A percentile compares a stretch with the other conserved stretches of the same genome.
phyloP scores from a whole-genome alignment of 2,329 filamentous ascomycete genomes.

The Septoria linicola region DNA sequence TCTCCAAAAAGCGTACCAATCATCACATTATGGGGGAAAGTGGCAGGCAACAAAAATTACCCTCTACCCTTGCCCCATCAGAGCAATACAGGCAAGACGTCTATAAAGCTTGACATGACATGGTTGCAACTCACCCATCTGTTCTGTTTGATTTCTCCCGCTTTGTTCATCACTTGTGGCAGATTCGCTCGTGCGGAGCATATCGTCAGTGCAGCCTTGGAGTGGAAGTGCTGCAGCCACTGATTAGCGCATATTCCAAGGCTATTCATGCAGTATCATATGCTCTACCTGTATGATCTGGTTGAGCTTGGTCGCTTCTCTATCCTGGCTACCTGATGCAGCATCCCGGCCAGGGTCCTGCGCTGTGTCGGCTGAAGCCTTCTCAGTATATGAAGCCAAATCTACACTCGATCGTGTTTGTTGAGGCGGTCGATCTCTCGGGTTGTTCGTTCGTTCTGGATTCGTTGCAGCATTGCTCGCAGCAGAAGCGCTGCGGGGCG shows the following conservation, averaged over 20 bases:
- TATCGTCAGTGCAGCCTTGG: slow-evolving; percentile 81
- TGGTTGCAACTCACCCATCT: slow-evolving; percentile 71
- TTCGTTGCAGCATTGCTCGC: slow-evolving; percentile 71
- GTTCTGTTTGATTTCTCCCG: slow-evolving; percentile 67
- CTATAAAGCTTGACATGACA: too few species aligned
- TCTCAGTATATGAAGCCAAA: slow-evolving; percentile 50
- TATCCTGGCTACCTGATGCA: slow-evolving; percentile 47
- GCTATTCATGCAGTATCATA: not conserved
- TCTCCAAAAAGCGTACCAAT: not conserved
- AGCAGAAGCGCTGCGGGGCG: slow-evolving; percentile 70
- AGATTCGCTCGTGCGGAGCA: slow-evolving; percentile 77
- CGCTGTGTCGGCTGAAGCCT: slow-evolving; percentile 47
- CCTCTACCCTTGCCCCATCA: too few species aligned
- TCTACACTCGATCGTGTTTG: slow-evolving; percentile 56
- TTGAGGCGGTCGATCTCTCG: slow-evolving; percentile 60
- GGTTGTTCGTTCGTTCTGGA: slow-evolving; percentile 67
- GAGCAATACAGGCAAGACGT: too few species aligned
- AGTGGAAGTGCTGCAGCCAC: slow-evolving; percentile 74
- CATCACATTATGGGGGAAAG: not conserved
- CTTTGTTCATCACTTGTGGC: slow-evolving; percentile 56
- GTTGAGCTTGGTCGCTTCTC: slow-evolving; percentile 78
- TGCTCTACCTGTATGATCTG: slow-evolving; percentile 81
- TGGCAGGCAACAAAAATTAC: too few species aligned
- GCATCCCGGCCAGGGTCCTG: slow-evolving; percentile 44
- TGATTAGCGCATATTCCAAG: slow-evolving; percentile 16